Conservation (phyloP, 1,284 basidiomycete genomes). For the Paramarasmius palmivorus region DNA sequence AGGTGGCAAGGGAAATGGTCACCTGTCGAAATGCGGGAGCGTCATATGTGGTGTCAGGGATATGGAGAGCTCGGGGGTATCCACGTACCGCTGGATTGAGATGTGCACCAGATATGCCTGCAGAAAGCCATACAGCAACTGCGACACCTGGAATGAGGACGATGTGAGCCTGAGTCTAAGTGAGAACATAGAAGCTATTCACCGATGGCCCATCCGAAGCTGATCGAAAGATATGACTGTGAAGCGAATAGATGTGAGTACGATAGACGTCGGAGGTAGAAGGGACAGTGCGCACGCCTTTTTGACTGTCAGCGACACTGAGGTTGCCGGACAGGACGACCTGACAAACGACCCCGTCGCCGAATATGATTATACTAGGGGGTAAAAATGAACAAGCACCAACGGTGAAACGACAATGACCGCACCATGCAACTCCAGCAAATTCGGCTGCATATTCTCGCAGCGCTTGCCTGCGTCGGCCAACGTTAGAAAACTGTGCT, state of each 20-base stretch:
- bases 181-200: constrained; percentile 9
- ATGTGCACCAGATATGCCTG: constrained; percentile 74
- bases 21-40: constrained; percentile 39
- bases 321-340: constrained; percentile 54
- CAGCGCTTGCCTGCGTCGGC: constrained; percentile 36
- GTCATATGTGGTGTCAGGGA: background rate
- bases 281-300: constrained; percentile 54
- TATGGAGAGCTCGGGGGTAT: background rate
- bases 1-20: constrained; percentile 67
- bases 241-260: constrained; percentile 6
- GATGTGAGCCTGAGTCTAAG: background rate
- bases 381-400: too few species aligned
- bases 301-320: constrained; percentile 49
- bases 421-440: constrained; percentile 45
- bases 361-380: constrained; percentile 58
- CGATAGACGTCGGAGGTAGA: background rate
- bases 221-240: constrained; percentile 63
- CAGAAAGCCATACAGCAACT: constrained; percentile 68
- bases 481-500: too few species aligned
- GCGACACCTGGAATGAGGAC: constrained; percentile 27
- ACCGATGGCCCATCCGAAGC: constrained; percentile 70
- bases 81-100: constrained; percentile 70
- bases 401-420: constrained; percentile 32
- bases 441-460: constrained; percentile 72
- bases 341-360: constrained; percentile 65